These are phyloP conservation scores for Quercus engelmannii DNA, from an alignment of 306 rosid species.

Conservation along the genomic window DNA sequence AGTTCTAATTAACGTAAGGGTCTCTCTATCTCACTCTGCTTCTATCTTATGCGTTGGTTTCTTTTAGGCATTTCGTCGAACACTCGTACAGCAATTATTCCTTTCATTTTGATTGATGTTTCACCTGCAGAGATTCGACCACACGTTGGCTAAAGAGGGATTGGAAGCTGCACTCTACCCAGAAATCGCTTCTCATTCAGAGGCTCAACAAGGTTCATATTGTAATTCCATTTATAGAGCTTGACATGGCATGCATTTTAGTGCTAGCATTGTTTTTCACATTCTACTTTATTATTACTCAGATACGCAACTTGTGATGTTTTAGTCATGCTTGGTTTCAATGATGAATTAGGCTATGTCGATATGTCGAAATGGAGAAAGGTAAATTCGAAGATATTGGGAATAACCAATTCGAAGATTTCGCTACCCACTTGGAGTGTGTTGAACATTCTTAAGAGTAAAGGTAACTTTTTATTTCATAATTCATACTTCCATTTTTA, in stretches of 20 bases:
- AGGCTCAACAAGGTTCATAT: slow-evolving; percentile 13
- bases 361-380: slow-evolving; percentile 42
- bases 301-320: not conserved
- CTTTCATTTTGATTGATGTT: not conserved
- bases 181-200: slow-evolving; percentile 12
- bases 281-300: not conserved
- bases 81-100: not conserved
- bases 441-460: slow-evolving; percentile 25
- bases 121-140: slow-evolving; percentile 23
- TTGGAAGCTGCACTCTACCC: slow-evolving; percentile 1
- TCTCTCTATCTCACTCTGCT: not conserved
- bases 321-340: not conserved
- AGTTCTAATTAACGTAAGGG: slow-evolving; percentile 30
- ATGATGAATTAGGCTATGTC: slow-evolving; percentile 6
- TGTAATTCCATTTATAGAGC: not conserved
- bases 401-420: slow-evolving; percentile 28
- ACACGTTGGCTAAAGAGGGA: slow-evolving; percentile 20
- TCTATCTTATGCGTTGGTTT: not conserved
- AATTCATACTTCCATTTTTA: too few relatives aligned
- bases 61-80: slow-evolving; percentile 23
- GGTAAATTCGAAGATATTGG: slow-evolving; percentile 25
- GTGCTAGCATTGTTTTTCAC: not conserved
- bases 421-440: slow-evolving; percentile 26
- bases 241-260: too few relatives aligned
- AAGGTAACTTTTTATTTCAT: slow-evolving; percentile 31